Base-by-base conservation (phyloP, 1,284 basidiomycete species). In the Nidula niveotomentosa region DNA sequence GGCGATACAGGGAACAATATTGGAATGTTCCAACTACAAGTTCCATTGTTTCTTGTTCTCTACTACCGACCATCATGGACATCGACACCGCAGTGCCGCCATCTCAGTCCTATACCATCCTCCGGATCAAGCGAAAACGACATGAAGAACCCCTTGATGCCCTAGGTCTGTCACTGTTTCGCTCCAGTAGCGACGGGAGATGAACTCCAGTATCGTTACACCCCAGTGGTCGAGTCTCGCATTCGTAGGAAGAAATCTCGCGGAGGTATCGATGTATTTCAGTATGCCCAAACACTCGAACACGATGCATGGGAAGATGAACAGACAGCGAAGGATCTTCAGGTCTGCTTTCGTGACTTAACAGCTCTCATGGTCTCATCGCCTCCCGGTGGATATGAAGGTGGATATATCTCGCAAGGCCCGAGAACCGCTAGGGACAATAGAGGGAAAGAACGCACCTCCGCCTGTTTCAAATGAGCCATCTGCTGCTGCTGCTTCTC, bases 211-310 rank as follows among this genome's bases (percentile, higher is more conserved):
- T 43, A 33, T n/a, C n/a, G n/a, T n/a, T n/a, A n/a, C n/a, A n/a
- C n/a, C n/a, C 30, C 34, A 90, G 88, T 90, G 47, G 77, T 90
- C 54, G 88, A 91, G 68, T 78, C 84, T 35, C 72, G 76, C 3
- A 69, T 73, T 33, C 78, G 76, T 48, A 74, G 80, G 59, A 91
- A 90, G 73, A 88, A 83, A 63, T 76, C 82, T 2, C 78, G 80
- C 7, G 79, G 78, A 23, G 81, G 78, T 5, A 57, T 83, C 33
- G 84, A 85, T 51, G 78, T 91, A 36, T 91, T 91, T 62, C 84
- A 90, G 65, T 91, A 90, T 66, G 88, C 87, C 0, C 83, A 86
- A 62, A 91, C 90, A 0, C 83, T 91, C n/a, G 89, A 90, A 58
- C 71, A 77, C 33, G 77, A 75, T 34, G 80, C 76, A 44, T 91